phyloP scores from a whole-genome alignment of 257 asterid species.

The Ilex asprella region DNA sequence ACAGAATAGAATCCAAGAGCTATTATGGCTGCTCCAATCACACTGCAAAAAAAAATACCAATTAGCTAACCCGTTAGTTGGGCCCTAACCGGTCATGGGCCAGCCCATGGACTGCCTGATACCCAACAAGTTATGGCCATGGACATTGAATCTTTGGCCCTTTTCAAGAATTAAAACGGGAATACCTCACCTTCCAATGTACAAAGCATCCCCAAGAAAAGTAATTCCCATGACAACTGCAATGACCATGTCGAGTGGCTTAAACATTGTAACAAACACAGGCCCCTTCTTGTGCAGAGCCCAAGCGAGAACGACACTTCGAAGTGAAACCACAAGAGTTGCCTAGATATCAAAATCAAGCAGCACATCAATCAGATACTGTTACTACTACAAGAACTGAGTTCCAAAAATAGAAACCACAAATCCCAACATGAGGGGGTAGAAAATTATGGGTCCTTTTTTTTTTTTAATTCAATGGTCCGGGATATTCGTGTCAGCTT shows the following conservation, averaged over 20 bases:
- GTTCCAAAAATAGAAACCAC: too few species aligned
- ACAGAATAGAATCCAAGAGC: slow-evolving; percentile 45
- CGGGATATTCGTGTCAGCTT: too few species aligned
- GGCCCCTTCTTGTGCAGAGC: slow-evolving; percentile 47
- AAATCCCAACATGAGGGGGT: too few species aligned
- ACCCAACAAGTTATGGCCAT: too few species aligned
- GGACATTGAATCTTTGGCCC: too few species aligned
- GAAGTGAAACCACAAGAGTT: background rate
- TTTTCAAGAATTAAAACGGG: too few species aligned
- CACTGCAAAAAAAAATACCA: slow-evolving; percentile 18
- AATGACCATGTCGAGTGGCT: slow-evolving; percentile 37
- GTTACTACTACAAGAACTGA: too few species aligned
- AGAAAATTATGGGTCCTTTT: too few species aligned
- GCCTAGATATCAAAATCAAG: background rate
- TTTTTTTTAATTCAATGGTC: too few species aligned
- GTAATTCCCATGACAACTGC: slow-evolving; percentile 40
- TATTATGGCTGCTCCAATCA: slow-evolving; percentile 42
- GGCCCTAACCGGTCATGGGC: too few species aligned
- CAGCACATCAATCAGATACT: too few species aligned
- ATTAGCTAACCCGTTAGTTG: background rate
- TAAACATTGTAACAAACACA: slow-evolving; percentile 44
- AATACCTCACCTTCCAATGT: slow-evolving; percentile 41
- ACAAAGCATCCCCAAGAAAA: slow-evolving; percentile 35
- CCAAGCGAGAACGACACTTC: slow-evolving; percentile 32
- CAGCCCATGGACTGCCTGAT: too few species aligned